Evolutionary conservation across 2,329 filamentous ascomycete species (phyloP).

Genomic region (Rhexocercosporidium sp.): DNA sequence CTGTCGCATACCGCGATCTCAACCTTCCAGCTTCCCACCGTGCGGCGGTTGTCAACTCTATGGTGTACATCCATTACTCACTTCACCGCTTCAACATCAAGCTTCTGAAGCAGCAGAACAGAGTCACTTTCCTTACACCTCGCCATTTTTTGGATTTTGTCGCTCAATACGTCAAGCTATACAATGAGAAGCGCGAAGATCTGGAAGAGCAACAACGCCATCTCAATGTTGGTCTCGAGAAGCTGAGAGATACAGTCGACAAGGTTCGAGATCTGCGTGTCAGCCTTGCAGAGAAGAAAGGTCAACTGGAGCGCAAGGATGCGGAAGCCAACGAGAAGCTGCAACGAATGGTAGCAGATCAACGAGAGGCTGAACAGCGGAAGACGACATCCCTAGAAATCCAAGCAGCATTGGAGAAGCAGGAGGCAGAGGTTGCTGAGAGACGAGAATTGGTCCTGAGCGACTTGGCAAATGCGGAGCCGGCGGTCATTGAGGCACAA

Average conservation of each 20-base stretch:
- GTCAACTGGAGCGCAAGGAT: constrained; percentile 90
- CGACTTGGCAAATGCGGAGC: constrained; percentile 90
- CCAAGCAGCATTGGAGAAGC: constrained; percentile 83
- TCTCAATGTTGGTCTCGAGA: constrained; percentile 97
- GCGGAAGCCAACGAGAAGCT: constrained; percentile 96
- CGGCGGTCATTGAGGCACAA: constrained; percentile 89
- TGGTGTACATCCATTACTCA: constrained; percentile 99
- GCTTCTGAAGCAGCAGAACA: constrained; percentile 89
- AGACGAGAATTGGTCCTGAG: constrained; percentile 83
- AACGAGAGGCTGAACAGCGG: constrained; percentile 90
- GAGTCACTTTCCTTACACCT: constrained; percentile 90
- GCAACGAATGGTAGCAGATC: constrained; percentile 95
- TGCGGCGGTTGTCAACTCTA: constrained; percentile 92
- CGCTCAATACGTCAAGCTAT: constrained; percentile 94
- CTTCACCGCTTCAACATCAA: constrained; percentile 88
- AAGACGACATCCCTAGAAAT: constrained; percentile 89
- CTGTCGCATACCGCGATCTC: constrained; percentile 88
- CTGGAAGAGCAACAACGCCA: constrained; percentile 98
- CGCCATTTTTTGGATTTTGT: constrained; percentile 98
- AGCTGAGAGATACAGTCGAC: constrained; percentile 93
- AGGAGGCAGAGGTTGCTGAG: constrained; percentile 84
- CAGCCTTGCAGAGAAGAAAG: constrained; percentile 93
- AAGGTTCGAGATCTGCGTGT: constrained; percentile 92
- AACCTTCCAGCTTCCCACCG: constrained; percentile 85
- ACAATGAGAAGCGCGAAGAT: constrained; percentile 98